Evolutionary conservation across 139 green algal species (phyloP).

Genomic region (Tetradesmus lagerheimii): DNA sequence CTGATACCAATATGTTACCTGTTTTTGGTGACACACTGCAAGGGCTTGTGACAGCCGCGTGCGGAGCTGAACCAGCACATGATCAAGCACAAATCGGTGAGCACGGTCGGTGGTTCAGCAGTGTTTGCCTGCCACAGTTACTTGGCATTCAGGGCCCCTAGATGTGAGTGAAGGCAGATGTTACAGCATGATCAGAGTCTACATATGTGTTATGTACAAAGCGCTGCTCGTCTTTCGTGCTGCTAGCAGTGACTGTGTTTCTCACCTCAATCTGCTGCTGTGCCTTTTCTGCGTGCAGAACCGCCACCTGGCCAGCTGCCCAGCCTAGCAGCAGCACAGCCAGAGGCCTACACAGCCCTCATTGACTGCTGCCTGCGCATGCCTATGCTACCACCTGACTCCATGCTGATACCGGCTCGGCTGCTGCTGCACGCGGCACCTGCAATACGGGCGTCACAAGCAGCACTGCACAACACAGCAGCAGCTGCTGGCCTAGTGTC

Average conservation of each 20-base stretch:
- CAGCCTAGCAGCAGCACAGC: not conserved
- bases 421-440: not conserved
- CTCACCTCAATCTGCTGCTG: not conserved
- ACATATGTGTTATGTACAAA: not conserved
- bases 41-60: too few relatives aligned
- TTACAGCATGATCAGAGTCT: too few relatives aligned
- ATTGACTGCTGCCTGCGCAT: too few relatives aligned
- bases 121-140: too few relatives aligned
- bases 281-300: not conserved
- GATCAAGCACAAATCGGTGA: too few relatives aligned
- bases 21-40: too few relatives aligned
- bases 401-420: not conserved
- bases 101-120: too few relatives aligned
- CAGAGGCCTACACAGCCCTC: not conserved
- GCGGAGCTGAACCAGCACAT: too few relatives aligned
- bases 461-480: not conserved
- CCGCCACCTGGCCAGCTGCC: not conserved
- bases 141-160: too few relatives aligned
- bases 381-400: not conserved
- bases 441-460: not conserved
- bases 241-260: not conserved
- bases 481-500: not conserved
- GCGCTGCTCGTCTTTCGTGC: not conserved
- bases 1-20: too few relatives aligned
- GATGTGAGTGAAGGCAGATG: too few relatives aligned